Base-by-base conservation (phyloP, 148 eudicot genomes). In the Camellia granthamiana region DNA sequence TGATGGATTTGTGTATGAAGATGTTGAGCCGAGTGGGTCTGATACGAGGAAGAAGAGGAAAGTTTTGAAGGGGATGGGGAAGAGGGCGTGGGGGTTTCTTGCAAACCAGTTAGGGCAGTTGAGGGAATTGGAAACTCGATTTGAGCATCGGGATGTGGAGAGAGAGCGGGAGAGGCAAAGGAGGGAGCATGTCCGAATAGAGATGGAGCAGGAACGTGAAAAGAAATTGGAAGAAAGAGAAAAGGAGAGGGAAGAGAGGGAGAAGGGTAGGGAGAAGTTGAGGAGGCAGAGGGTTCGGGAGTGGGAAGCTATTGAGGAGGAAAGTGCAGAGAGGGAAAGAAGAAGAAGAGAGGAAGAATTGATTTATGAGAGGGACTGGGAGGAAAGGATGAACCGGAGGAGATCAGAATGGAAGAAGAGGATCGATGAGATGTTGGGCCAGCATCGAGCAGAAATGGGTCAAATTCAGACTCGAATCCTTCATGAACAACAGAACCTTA, bases 401-500 rank as follows among this genome's bases (percentile, higher is more conserved):
- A 91, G 96, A 85, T 83, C 77, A 7, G 97, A 95, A 42, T 93
- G 97, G 96, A 91, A 85, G 79, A 90, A 88, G 85, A 86, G 88
- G 73, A 90, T 93, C 80, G 97, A 95, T 54, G 87, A 81, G 79
- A 91, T 86, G 91, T 81, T 93, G 84, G 84, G 81, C 81, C 90
- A 91, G 56, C 97, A 95, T 72, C 82, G 92, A 79, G 89, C 84
- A 19, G 98, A 93, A 84, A 90, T 93, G 92, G 87, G 85, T 55
- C 93, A 91, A 84, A 81, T 93, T 63, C 98, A 95, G 75, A 87
- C 92, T 2, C 85, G 98, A 66, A 83, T 93, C 49, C 86, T 95
- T 78, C 91, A 95, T 58, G 98, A 95, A 76, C 98, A 93, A 79
- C 98, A 95, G 74, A 93, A 84, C 80, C 88, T 95, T 59, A 87